These are phyloP conservation scores for Sporothrix pallida DNA, from an alignment of 2,329 filamentous ascomycete species.

Conservation along the genomic window DNA sequence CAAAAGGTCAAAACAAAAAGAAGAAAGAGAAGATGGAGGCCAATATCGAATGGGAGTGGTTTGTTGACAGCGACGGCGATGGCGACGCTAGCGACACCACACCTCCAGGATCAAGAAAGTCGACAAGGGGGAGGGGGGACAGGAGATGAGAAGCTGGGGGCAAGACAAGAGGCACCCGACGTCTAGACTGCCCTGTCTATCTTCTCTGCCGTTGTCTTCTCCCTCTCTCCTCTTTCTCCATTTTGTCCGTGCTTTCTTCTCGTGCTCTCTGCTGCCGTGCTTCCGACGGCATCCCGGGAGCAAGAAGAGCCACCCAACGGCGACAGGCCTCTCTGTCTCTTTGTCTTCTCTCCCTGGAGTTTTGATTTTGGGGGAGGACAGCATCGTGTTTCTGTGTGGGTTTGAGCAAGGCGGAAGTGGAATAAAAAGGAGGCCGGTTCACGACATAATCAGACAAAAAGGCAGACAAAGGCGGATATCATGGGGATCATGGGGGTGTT, in stretches of 20 bases:
- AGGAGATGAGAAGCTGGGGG: neutral
- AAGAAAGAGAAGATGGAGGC: too few species aligned
- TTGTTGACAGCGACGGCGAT: neutral
- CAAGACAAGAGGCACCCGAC: neutral
- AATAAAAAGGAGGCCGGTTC: neutral
- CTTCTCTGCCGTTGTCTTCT: neutral
- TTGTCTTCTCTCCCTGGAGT: neutral
- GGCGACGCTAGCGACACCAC: neutral
- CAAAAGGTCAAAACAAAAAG: neutral
- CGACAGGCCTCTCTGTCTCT: neutral
- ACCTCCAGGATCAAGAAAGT: neutral
- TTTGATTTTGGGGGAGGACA: neutral
- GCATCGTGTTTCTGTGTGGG: neutral
- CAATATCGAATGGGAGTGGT: too few species aligned
- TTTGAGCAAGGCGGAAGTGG: neutral
- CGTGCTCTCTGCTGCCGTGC: slow-evolving; percentile 10
- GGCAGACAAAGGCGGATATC: neutral
- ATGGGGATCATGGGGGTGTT: neutral
- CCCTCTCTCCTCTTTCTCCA: neutral
- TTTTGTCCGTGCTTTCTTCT: too few species aligned
- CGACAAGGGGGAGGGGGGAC: too few species aligned
- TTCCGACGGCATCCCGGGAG: slow-evolving; percentile 3
- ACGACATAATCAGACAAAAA: neutral
- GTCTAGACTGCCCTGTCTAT: neutral
- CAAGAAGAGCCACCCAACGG: neutral